These are phyloP conservation scores for Leptographium galeiforme DNA, from an alignment of 2,329 filamentous ascomycete species.

Conservation along the genomic window DNA sequence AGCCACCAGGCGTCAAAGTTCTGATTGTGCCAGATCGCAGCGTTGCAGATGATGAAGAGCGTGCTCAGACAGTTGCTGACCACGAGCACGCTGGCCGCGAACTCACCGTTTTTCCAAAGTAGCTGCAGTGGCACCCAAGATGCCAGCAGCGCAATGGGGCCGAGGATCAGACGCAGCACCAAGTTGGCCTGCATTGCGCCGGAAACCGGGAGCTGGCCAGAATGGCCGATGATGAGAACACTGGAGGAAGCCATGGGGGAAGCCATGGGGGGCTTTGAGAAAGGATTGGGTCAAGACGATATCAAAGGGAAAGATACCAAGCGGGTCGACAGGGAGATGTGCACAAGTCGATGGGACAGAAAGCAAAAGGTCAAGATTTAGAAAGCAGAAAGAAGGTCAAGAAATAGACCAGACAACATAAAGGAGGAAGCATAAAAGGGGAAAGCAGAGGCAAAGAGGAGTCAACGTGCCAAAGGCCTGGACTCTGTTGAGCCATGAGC, in stretches of 20 bases:
- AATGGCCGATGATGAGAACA: conserved; percentile 5
- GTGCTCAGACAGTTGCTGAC: conserved; percentile 31
- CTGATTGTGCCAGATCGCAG: conserved; percentile 40
- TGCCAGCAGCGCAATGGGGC: conserved; percentile 28
- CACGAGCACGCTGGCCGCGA: conserved; percentile 38
- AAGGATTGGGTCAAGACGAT: too few relatives aligned
- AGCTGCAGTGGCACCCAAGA: conserved; percentile 38
- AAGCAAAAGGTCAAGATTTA: too few relatives aligned
- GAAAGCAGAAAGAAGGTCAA: too few relatives aligned
- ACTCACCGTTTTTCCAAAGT: conserved; percentile 38
- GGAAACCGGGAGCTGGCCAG: conserved; percentile 2
- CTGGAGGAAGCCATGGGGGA: neutral
- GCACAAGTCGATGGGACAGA: too few relatives aligned
- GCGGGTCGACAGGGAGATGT: too few relatives aligned
- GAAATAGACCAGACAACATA: too few relatives aligned
- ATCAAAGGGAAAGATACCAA: too few relatives aligned
- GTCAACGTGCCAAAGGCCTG: neutral
- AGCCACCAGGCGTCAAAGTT: conserved; percentile 36
- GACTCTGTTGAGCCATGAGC: neutral
- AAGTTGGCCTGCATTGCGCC: conserved; percentile 28
- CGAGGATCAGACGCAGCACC: conserved; percentile 32
- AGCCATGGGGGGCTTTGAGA: too few relatives aligned
- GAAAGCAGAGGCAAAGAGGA: too few relatives aligned
- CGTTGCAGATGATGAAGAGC: conserved; percentile 33
- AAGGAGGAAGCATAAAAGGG: too few relatives aligned